Evolutionary conservation across 1,284 basidiomycete genomes (phyloP), one percentile per base, ranked within the genome.

Genomic region (Abortiporus biennis): DNA sequence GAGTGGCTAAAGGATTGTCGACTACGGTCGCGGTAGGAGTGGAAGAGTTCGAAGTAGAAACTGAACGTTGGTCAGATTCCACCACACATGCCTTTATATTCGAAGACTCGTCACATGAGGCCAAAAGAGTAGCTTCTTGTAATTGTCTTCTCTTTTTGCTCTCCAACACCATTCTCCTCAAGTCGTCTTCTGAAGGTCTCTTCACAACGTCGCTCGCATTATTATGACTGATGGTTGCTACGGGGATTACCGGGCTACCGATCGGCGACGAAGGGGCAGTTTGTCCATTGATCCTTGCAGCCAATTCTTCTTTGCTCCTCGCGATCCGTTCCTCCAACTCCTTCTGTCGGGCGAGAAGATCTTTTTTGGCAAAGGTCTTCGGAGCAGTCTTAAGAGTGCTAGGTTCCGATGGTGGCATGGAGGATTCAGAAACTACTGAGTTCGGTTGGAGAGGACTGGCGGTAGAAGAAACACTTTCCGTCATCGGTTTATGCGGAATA

Each of bases 271-370:
- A 6, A 13, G 35, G 13, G 5, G 35, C 8, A 17, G 12, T 17
- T 13, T 40, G 15, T 22, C 23, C 20, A 29, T 38, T 4, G n/a
- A n/a, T n/a, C n/a, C 39, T 20, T n/a, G 46, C 22, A 8, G 51
- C 46, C 13, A 65, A 51, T 47, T 66, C 68, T 47, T 56, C 36
- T 46, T 63, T 66, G 22, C 59, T 62, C 44, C 51, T 49, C 1
- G 66, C 59, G 27, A 72, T 67, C 43, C 59, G 58, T 43, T 66
- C 65, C 49, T 71, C 67, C 17, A 72, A 50, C 23, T 71, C 69
- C 50, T 61, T 68, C 38, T 68, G 65, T 43, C 64, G 54, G 4
- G 64, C 66, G 16, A 66, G 42, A 6, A 69, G 53, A 16, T 63
- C 57, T 13, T 63, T 59, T 43, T 65, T 65, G 11, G 55, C 52